A percentile compares a stretch with the other conserved stretches of the same genome.
phyloP scores from a whole-genome alignment of 768 basidiomycete species.

The Rhodosporidiobolus sp. region DNA sequence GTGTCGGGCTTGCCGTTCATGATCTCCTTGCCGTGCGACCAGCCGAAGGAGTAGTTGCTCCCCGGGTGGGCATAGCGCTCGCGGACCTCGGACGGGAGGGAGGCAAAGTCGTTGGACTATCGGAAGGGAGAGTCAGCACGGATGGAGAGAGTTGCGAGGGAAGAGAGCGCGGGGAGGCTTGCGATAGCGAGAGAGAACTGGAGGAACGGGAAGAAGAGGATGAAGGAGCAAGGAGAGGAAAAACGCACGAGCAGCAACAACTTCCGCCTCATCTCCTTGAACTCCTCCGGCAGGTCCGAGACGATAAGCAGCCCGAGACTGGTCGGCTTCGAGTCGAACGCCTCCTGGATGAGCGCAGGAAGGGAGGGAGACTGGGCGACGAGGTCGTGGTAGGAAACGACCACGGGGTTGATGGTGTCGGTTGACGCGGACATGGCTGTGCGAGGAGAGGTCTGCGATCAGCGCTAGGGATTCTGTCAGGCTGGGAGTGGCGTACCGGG shows the following conservation, averaged over 20 bases:
- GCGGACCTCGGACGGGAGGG: conserved; percentile 61
- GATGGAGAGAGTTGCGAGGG: not conserved
- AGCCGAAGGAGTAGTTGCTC: conserved; percentile 71
- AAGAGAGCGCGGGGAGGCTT: not conserved
- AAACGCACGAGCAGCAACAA: conserved; percentile 61
- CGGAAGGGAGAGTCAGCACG: not conserved
- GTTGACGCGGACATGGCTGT: too few relatives aligned
- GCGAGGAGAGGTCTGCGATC: too few relatives aligned
- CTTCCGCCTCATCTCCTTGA: conserved; percentile 62
- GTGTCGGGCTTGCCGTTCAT: conserved; percentile 92
- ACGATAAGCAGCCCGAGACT: conserved; percentile 78
- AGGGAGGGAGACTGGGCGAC: conserved; percentile 58
- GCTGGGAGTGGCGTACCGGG: too few relatives aligned
- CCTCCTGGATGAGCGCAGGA: conserved; percentile 60
- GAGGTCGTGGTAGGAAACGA: conserved; percentile 64
- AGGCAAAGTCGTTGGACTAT: conserved; percentile 67
- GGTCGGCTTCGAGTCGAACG: conserved; percentile 74
- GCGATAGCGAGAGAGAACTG: too few relatives aligned
- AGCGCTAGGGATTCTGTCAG: too few relatives aligned
- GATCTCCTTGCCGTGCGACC: conserved; percentile 97
- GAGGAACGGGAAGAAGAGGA: too few relatives aligned
- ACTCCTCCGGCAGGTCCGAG: conserved; percentile 71
- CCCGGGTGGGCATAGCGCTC: conserved; percentile 72
- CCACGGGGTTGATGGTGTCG: conserved; percentile 49
- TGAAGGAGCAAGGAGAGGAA: too few relatives aligned